phyloP scores from a whole-genome alignment of 257 asterid genomes.

The Jaltomata sinuosa region DNA sequence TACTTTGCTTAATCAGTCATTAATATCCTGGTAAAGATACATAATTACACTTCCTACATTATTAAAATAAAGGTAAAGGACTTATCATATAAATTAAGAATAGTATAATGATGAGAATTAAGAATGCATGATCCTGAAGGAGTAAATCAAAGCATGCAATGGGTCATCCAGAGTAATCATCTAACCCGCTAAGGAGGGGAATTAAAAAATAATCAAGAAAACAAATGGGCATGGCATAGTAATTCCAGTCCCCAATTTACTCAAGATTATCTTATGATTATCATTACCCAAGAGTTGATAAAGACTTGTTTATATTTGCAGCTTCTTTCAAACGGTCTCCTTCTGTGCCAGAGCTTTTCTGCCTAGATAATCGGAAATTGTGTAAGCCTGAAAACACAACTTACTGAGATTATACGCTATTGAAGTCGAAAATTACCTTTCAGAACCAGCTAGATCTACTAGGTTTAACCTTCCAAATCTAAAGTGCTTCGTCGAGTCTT shows the following conservation, averaged over 20 bases:
- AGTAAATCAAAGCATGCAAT: background rate
- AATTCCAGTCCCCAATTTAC: background rate
- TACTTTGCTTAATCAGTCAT: background rate
- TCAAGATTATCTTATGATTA: conserved; percentile 1
- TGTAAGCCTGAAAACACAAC: background rate
- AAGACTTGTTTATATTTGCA: conserved; percentile 76
- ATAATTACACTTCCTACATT: background rate
- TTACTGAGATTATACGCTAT: conserved; percentile 4
- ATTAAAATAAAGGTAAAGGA: background rate
- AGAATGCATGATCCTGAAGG: background rate
- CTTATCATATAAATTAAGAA: background rate
- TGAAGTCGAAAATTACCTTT: conserved; percentile 41
- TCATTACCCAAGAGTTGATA: conserved; percentile 79
- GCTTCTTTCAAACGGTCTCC: conserved; percentile 90
- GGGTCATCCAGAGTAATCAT: background rate
- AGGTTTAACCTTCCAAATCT: conserved; percentile 78
- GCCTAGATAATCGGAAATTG: conserved; percentile 35
- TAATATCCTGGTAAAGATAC: background rate
- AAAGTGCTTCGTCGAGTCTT: conserved; percentile 65
- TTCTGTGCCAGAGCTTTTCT: conserved; percentile 87
- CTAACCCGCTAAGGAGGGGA: background rate
- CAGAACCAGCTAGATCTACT: conserved; percentile 92
- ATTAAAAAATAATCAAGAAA: background rate
- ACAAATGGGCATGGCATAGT: background rate
- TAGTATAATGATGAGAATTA: background rate